phyloP scores from a whole-genome alignment of 805 yeast species.

The Spathaspora arborariae region DNA sequence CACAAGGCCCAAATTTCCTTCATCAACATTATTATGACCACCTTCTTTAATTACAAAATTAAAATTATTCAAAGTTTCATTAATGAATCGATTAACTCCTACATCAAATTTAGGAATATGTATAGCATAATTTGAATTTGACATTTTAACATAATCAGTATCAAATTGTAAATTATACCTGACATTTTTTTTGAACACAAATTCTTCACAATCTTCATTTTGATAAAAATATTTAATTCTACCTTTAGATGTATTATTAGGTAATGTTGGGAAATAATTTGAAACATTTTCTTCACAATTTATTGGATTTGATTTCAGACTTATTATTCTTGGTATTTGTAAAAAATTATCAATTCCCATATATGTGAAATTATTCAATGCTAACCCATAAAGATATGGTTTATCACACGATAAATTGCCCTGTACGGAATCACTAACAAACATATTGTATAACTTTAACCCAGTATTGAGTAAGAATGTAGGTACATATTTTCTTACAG shows the following conservation, averaged over 20 bases:
- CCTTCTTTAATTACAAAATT: constrained; percentile 42
- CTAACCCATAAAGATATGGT: constrained; percentile 63
- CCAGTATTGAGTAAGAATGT: constrained; percentile 46
- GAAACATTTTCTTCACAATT: constrained; percentile 23
- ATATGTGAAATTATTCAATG: constrained; percentile 52
- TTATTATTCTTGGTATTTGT: neutral
- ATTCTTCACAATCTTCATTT: constrained; percentile 32
- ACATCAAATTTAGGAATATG: constrained; percentile 49
- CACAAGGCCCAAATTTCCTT: constrained; percentile 31
- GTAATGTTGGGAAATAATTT: constrained; percentile 18
- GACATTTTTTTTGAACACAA: constrained; percentile 34
- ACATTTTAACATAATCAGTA: constrained; percentile 50
- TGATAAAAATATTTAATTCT: constrained; percentile 46
- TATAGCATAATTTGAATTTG: constrained; percentile 47
- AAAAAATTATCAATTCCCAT: constrained; percentile 25
- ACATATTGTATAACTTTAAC: constrained; percentile 50
- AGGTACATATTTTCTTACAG: constrained; percentile 57
- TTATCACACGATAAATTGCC: constrained; percentile 59
- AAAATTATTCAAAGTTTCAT: constrained; percentile 41
- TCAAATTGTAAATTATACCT: constrained; percentile 50
- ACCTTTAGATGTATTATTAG: constrained; percentile 22
- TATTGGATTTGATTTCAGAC: constrained; percentile 3
- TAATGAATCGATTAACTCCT: constrained; percentile 39
- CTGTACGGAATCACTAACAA: constrained; percentile 60
- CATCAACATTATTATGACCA: constrained; percentile 29